These are phyloP conservation scores for Heterobasidion occidentale DNA, from an alignment of 1,284 basidiomycete genomes.

Conservation along the genomic window DNA sequence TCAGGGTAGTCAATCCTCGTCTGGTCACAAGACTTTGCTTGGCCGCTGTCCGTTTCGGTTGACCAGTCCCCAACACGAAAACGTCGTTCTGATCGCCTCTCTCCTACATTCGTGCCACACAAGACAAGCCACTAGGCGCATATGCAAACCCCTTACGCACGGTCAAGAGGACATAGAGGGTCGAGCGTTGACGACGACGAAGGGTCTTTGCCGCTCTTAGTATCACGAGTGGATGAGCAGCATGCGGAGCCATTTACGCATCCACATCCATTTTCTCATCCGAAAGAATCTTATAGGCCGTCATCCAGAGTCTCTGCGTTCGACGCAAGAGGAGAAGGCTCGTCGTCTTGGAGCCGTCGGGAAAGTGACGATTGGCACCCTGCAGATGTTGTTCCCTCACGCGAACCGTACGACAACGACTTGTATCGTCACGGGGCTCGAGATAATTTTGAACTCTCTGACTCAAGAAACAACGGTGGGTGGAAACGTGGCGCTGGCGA, in stretches of 20 bases:
- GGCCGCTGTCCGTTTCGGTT: no score
- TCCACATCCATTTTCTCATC: conserved; percentile 33
- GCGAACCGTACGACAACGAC: conserved; percentile 46
- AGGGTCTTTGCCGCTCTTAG: conserved; percentile 28
- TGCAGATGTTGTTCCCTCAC: conserved; percentile 28
- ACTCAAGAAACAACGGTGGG: conserved; percentile 7
- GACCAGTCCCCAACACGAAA: background rate
- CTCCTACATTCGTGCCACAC: background rate
- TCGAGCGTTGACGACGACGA: conserved; percentile 41
- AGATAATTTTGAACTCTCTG: conserved; percentile 25
- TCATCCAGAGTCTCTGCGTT: conserved; percentile 32
- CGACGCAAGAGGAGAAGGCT: conserved; percentile 34
- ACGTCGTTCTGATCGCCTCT: background rate
- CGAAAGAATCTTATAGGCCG: conserved; percentile 37
- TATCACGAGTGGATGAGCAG: conserved; percentile 42
- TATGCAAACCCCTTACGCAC: background rate
- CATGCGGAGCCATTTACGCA: conserved; percentile 34
- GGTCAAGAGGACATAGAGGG: conserved; percentile 15
- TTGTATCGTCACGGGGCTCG: conserved; percentile 39
- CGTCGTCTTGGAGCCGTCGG: conserved; percentile 40
- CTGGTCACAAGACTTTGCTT: background rate
- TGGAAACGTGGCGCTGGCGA: conserved; percentile 13
- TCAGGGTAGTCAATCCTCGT: background rate
- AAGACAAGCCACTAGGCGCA: background rate
- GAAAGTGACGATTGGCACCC: conserved; percentile 45